Base-by-base conservation (phyloP, 2,329 filamentous ascomycete species). In the Dothistroma septosporum region DNA sequence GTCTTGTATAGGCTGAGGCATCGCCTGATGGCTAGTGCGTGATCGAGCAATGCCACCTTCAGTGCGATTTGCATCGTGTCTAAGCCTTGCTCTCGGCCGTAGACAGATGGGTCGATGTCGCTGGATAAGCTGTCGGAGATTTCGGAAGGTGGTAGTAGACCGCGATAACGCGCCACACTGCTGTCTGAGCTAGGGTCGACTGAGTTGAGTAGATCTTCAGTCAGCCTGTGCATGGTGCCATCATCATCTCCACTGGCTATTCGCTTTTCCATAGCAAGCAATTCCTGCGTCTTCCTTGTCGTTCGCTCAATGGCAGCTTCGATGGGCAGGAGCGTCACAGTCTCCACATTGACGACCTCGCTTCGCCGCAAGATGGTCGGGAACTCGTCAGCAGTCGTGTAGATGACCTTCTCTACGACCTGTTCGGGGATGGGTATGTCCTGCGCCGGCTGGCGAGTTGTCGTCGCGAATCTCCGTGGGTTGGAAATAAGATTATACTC, bases 251-350 rank as follows among this genome's bases (percentile, higher is more conserved):
- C 70, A 44, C 61, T 68, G 8, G 65, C 57, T 16, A 93, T 81
- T 54, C 87, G 86, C 73, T 88, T 90, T 73, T 96, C 91, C 0
- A 96, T 79, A 0, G 83, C 76, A 1, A 85, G 80, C 78, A 97
- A 85, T 75, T 97, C 93, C 61, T 90, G 85, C 0, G 93, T 96
- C 79, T 97, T 97, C 61, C 92, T 86, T 68, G 91, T 88, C 33
- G 94, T 93, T 16, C 93, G 87, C 74, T 97, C 93, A 62, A 97
- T 81, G 0, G 89, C 93, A n/a, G 91, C 92, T 75, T 97, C 89
- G 61, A 94, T 80, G 7, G 92, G 87, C 33, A 83, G 84, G 28
- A 97, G 80, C 11, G 82, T 82, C 19, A 91, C 75, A 53, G 88
- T 87, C 19, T 87, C 83, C 0, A 84, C 81, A 7, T 85, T 80